Conservation (phyloP, 495 filamentous ascomycete genomes). For the Oleoguttula mirabilis region DNA sequence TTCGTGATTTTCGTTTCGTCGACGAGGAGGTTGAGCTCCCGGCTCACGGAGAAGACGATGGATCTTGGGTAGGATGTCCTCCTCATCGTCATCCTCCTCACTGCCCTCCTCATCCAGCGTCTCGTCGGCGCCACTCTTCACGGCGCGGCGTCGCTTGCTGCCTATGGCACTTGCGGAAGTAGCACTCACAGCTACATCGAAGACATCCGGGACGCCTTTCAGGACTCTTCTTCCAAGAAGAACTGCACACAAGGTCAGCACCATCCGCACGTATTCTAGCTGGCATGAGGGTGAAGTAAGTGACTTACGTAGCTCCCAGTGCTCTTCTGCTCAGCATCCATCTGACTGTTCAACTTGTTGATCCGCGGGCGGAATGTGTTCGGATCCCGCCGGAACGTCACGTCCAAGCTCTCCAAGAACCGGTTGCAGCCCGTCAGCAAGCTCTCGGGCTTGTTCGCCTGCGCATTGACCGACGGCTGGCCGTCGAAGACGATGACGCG, state of each 20-base stretch:
- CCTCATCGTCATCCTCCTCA: constrained; percentile 36
- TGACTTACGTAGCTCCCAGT: constrained; percentile 74
- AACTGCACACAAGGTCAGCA: constrained; percentile 33
- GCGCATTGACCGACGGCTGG: constrained; percentile 73
- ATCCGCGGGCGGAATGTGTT: constrained; percentile 93
- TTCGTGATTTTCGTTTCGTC: too few species aligned
- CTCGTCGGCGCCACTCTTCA: constrained; percentile 31
- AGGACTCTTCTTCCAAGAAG: constrained; percentile 88
- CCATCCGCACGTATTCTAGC: not conserved
- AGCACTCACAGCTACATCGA: not conserved
- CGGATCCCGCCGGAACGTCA: constrained; percentile 95
- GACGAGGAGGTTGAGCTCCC: constrained; percentile 32
- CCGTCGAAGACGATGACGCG: constrained; percentile 98
- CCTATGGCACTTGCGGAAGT: not conserved
- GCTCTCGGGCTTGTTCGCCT: constrained; percentile 79
- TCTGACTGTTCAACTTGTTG: constrained; percentile 90
- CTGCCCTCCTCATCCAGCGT: constrained; percentile 40
- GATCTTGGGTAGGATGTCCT: constrained; percentile 3
- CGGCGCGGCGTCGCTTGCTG: constrained; percentile 25
- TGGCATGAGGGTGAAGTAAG: not conserved
- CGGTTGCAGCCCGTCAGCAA: constrained; percentile 92
- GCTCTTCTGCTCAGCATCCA: constrained; percentile 95
- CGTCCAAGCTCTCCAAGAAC: constrained; percentile 89
- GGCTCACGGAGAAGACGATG: not conserved
- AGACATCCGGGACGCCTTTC: constrained; percentile 42